These are phyloP conservation scores for Salix suchowensis DNA, from an alignment of 345 rosid genomes.

Conservation along the genomic window DNA sequence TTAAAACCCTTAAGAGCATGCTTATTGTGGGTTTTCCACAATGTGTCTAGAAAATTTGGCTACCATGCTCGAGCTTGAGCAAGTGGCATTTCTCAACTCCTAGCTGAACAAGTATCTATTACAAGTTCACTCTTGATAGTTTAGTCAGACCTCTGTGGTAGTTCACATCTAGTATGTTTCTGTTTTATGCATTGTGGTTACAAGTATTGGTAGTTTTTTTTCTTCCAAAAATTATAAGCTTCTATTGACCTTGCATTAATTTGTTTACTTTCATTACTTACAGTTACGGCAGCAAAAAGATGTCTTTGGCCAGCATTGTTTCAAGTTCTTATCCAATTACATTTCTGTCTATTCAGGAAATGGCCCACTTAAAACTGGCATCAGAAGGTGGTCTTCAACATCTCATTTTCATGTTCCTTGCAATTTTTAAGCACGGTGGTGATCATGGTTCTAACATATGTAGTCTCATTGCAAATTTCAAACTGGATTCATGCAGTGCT, in stretches of 20 bases:
- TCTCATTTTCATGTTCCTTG: not conserved
- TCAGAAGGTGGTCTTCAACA: constrained; percentile 51
- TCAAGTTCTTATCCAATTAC: constrained; percentile 70
- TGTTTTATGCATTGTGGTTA: too few relatives aligned
- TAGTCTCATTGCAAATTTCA: not conserved
- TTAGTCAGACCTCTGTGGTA: too few relatives aligned
- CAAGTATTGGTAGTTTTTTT: too few relatives aligned
- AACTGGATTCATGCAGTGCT: not conserved
- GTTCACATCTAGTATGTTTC: too few relatives aligned
- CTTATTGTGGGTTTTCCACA: too few relatives aligned
- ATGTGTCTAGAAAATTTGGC: too few relatives aligned
- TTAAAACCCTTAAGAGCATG: too few relatives aligned
- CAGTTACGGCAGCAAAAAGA: constrained; percentile 89
- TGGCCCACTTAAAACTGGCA: constrained; percentile 70
- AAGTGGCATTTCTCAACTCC: too few relatives aligned
- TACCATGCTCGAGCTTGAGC: too few relatives aligned
- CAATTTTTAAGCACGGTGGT: not conserved
- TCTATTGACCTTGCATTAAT: not conserved
- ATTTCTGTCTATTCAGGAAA: constrained; percentile 68
- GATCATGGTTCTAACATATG: not conserved
- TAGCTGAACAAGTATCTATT: too few relatives aligned
- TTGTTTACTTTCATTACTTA: constrained; percentile 11
- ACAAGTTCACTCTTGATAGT: too few relatives aligned
- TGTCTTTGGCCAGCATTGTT: constrained; percentile 61
- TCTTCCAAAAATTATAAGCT: too few relatives aligned